Conservation (phyloP, 2,329 filamentous ascomycete genomes). For the Orbilia quercus region DNA sequence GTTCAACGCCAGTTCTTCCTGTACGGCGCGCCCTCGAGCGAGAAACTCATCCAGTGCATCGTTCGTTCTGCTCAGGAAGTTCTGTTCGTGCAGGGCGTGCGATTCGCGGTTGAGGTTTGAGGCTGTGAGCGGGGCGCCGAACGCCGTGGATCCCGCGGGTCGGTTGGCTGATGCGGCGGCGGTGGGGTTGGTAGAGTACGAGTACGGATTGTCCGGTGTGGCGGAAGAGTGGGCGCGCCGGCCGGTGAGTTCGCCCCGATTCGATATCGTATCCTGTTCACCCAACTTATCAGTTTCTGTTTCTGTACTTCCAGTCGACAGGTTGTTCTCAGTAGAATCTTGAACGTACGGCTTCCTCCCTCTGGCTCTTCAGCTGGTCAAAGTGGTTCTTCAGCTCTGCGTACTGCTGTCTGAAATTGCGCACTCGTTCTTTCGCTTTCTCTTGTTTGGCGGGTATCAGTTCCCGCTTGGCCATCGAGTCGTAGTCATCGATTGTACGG, state of each 20-base stretch:
- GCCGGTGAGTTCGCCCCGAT: slow-evolving; percentile 84
- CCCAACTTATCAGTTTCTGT: slow-evolving; percentile 61
- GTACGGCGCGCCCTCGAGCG: slow-evolving; percentile 86
- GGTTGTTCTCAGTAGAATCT: no score
- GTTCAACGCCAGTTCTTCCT: slow-evolving; percentile 88
- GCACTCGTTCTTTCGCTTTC: slow-evolving; percentile 85
- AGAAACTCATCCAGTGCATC: slow-evolving; percentile 92
- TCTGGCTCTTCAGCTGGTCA: slow-evolving; percentile 78
- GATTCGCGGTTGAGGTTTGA: slow-evolving; percentile 56
- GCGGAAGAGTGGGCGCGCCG: slow-evolving; percentile 76
- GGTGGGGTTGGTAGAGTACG: slow-evolving; percentile 67
- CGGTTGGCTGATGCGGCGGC: slow-evolving; percentile 65
- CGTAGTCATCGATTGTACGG: slow-evolving; percentile 93
- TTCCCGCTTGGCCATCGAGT: slow-evolving; percentile 84
- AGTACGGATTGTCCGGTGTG: slow-evolving; percentile 92
- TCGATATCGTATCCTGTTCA: slow-evolving; percentile 65
- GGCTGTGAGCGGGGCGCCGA: slow-evolving; percentile 64
- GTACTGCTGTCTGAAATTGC: slow-evolving; percentile 85
- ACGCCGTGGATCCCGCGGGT: slow-evolving; percentile 64
- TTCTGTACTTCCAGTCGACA: neutral
- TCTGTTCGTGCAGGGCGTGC: slow-evolving; percentile 88
- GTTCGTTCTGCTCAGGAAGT: slow-evolving; percentile 84
- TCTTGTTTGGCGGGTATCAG: slow-evolving; percentile 90
- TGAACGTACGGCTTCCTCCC: slow-evolving; percentile 77
- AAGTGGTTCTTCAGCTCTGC: slow-evolving; percentile 81